Evolutionary conservation across 768 basidiomycete species (phyloP).

Genomic region (Trametes sanguinea): DNA sequence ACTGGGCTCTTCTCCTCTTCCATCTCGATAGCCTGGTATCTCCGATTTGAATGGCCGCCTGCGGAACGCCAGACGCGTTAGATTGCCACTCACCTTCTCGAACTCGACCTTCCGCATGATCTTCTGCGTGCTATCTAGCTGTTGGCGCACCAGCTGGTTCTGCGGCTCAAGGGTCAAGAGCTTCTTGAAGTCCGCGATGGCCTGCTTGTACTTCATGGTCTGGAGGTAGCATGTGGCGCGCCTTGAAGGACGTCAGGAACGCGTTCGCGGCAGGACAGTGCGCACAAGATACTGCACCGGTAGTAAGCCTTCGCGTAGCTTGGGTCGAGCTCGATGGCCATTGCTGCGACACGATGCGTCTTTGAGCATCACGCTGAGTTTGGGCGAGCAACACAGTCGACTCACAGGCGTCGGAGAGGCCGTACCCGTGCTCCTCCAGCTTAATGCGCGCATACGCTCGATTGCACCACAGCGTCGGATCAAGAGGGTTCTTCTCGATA

Average conservation of each 20-base stretch:
- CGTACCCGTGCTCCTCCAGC: conserved; percentile 92
- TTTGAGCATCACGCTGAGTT: neutral
- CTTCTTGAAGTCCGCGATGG: conserved; percentile 86
- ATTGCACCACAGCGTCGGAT: conserved; percentile 93
- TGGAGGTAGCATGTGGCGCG: conserved; percentile 91
- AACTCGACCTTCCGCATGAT: conserved; percentile 88
- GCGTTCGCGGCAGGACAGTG: neutral
- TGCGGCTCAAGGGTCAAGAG: conserved; percentile 82
- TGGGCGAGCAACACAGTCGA: conserved; percentile 17
- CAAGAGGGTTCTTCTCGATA: conserved; percentile 84
- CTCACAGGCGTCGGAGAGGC: conserved; percentile 83
- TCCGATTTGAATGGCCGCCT: neutral
- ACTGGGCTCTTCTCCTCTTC: conserved; percentile 86
- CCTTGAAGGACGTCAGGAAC: conserved; percentile 39
- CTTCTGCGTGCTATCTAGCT: conserved; percentile 88
- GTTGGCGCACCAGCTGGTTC: conserved; percentile 77
- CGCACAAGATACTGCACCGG: conserved; percentile 46
- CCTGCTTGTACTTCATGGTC: conserved; percentile 82
- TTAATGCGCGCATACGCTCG: conserved; percentile 91
- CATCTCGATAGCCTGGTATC: conserved; percentile 78
- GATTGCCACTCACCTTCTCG: conserved; percentile 65
- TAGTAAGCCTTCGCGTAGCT: conserved; percentile 91
- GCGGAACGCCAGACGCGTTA: neutral
- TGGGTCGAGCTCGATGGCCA: conserved; percentile 85
- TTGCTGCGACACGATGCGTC: conserved; percentile 45